Evolutionary conservation across 257 asterid genomes (phyloP).

Genomic region (Gentiana macrophylla): DNA sequence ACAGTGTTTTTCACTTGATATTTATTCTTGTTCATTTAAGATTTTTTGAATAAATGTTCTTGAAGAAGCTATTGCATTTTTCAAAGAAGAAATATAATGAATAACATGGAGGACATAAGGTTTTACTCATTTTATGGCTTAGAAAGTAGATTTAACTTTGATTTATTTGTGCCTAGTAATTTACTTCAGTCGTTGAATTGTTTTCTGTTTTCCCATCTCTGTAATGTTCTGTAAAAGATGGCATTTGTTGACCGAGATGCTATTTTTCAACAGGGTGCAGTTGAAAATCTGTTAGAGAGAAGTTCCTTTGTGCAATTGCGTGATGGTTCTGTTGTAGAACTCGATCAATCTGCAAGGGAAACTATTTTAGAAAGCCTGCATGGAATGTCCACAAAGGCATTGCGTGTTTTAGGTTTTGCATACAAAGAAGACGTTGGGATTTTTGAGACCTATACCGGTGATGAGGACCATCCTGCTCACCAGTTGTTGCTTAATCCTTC

Average conservation of each 20-base stretch:
- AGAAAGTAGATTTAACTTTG: no score
- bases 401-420: constrained; percentile 93
- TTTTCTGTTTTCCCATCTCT: background rate
- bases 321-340: constrained; percentile 65
- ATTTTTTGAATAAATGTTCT: background rate
- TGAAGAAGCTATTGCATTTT: no score
- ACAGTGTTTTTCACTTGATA: no score
- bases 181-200: background rate
- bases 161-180: no score
- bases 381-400: constrained; percentile 75
- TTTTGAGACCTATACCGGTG: constrained; percentile 70
- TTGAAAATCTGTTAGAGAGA: constrained; percentile 85
- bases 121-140: no score
- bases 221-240: background rate
- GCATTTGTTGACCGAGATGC: background rate
- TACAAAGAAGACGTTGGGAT: constrained; percentile 62
- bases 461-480: constrained; percentile 96
- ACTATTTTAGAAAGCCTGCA: constrained; percentile 56
- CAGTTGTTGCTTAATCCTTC: constrained; percentile 71
- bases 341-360: constrained; percentile 41
- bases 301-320: constrained; percentile 71
- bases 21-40: background rate
- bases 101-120: no score
- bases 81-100: no score
- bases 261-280: constrained; percentile 72